Evolutionary conservation across 78 protist species (phyloP), one percentile per base, ranked within the genome.

Genomic region (Capsaspora owczarzaki): DNA sequence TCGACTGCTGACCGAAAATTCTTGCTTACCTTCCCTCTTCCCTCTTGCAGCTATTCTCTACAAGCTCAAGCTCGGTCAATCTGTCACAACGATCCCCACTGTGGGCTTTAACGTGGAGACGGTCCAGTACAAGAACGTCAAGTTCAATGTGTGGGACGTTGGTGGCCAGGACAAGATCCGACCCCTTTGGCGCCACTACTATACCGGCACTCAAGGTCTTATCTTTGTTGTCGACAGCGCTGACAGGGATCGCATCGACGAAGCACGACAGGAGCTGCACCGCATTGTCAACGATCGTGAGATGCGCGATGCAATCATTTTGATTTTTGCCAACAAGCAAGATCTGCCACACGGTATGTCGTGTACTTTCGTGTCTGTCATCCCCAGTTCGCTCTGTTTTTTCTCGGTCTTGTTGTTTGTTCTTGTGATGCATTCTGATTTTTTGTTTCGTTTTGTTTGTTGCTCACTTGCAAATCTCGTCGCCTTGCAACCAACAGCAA

Each of bases 211-310:
- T 0, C 92, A 93, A 47, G 99, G 95, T 35, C 86, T 95, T 29
- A 97, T 97, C 80, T 95, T 93, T 61, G 98, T 97, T 10, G 93
- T 97, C 14, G 99, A 97, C 83, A 79, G 93, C 27, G 82, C 87
- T 63, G 98, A 95, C 33, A 81, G 88, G 35, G 94, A 86, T 31
- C 92, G 95, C 38, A 72, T 91, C 4, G 80, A 35, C 23, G 90
- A 85, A 40, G 86, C 93, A 0, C 77, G 84, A 22, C 83, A 81
- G 22, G 92, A 87, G 85, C 83, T 83, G 20, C 93, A 87, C 61
- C 40, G 74, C n/a, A 81, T 91, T 82, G 56, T 92, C 61, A 76
- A 47, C 70, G 95, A 90, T 66, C 87, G 87, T 25, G 90, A 88
- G 77, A 83, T 90, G 42, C 43, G 71, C n/a, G 92, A 89, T 35